Evolutionary conservation across 2,329 filamentous ascomycete genomes (phyloP), one percentile per base, ranked within the genome.

Genomic region (Nigrograna mackinnonii): DNA sequence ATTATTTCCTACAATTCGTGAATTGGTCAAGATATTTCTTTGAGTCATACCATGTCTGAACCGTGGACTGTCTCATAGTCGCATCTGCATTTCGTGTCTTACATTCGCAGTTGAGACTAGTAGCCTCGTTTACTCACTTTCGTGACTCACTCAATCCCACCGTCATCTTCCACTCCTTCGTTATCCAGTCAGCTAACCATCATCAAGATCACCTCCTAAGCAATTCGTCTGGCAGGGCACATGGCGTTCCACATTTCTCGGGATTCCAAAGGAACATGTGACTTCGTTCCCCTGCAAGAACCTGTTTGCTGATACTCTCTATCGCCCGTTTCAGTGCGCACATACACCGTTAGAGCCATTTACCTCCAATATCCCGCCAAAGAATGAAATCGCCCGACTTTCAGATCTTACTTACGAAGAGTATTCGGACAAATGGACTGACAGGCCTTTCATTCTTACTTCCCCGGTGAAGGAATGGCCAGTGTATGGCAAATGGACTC

Each of bases 321-420:
- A 96, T 68, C 83, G 91, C 7, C 92, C 92, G 0, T 97, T 95
- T 66, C 86, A 89, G 54, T 97, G 92, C 72, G 87, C 89, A 34
- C 83, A 95, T 61, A 84, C 91, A 20, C 70, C 79, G 2, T 71
- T 95, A 30, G 66, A 73, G 5, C 79, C 81, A 2, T 96, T 86
- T 64, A 79, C 83, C 6, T 75, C 76, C 18, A 81, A 80, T 37
- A 96, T 96, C 26, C 91, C 91, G 2, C 56, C 70, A 22, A 67
- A 73, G 26, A 96, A 96, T 63, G 74, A 83, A 53, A 95, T 97
- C 39, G 63, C 77, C 3, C 82, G 87, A 11, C 73, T 96, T 6
- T 63, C 78, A 5, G 78, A 89, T 55, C 76, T 97, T 18, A 80
- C 83, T 0, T 80, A 83, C 22, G 78, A 83, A 22, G 86, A 92